Percentiles rank a stretch among this genome's conserved stretches.
phyloP scores from a whole-genome alignment of 148 eudicot species.

The Hydrangea macrophylla region DNA sequence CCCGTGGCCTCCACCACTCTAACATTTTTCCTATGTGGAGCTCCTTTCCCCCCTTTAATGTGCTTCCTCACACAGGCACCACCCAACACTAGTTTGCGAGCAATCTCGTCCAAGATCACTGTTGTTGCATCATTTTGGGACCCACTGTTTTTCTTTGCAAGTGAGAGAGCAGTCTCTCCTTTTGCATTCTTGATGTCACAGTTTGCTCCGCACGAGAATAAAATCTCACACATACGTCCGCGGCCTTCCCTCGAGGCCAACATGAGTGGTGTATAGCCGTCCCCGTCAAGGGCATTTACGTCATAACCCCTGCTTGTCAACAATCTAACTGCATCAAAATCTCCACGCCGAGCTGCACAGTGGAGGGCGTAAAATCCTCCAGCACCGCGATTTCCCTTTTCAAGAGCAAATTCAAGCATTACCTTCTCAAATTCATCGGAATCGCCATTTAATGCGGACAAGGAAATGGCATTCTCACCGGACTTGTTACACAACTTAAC shows the following conservation, averaged over 20 bases:
- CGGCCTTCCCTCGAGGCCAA: slow-evolving; percentile 80
- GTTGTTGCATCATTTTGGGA: slow-evolving; percentile 38
- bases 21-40: slow-evolving; percentile 60
- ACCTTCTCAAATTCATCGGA: slow-evolving; percentile 72
- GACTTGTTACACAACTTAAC: slow-evolving; percentile 56
- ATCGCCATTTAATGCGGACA: slow-evolving; percentile 37
- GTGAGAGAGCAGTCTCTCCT: slow-evolving; percentile 69
- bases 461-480: slow-evolving; percentile 65
- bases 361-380: slow-evolving; percentile 71
- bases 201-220: slow-evolving; percentile 55
- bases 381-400: slow-evolving; percentile 57
- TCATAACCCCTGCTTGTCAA: slow-evolving; percentile 67
- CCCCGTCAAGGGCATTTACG: slow-evolving; percentile 54
- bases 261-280: slow-evolving; percentile 85
- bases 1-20: slow-evolving; percentile 48
- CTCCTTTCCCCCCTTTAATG: slow-evolving; percentile 77
- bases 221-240: slow-evolving; percentile 43
- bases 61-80: slow-evolving; percentile 65
- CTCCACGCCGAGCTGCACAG: slow-evolving; percentile 80
- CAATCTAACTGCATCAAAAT: slow-evolving; percentile 54
- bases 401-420: slow-evolving; percentile 75
- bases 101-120: slow-evolving; percentile 62
- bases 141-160: slow-evolving; percentile 40
- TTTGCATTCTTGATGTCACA: slow-evolving; percentile 41
- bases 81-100: slow-evolving; percentile 48